Evolutionary conservation across 176 grass and related monocot species (phyloP), one percentile per base, ranked within the genome.

Genomic region (Carex parvula): DNA sequence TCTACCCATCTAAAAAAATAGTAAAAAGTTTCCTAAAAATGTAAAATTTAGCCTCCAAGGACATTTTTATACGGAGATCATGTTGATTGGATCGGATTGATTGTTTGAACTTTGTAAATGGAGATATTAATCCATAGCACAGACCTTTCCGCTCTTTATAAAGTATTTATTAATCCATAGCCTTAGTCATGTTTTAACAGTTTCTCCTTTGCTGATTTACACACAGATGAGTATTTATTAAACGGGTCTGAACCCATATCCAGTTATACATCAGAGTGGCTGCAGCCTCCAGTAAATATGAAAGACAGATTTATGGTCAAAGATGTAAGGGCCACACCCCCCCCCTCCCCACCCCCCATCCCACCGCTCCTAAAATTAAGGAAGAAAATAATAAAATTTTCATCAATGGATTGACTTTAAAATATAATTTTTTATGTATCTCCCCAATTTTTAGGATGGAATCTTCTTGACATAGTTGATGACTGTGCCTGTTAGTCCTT

Each of bases 251-350:
- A 82, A 55, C 62, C 46, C 11, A 16, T 83, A 67, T 83, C 37
- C 46, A 76, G 60, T 10, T 89, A 88, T 86, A 88, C 85, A 81
- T 91, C 89, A 66, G 89, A 91, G 73, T 98, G 91, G 92, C 32
- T 95, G 79, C 91, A 92, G 60, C 95, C 91, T 90, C 75, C 68
- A 33, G 80, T 95, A 35, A 91, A 85, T 69, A 79, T 79, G 69
- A 98, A 93, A 46, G 92, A 93, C 50, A 87, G 88, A 86, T 98
- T 95, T 79, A 70, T 56, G 70, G 85, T 95, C 73, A 88, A 60
- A 84, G 89, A 95, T 85, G 95, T 95, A 89, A 81, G 90, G 41
- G 29, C 61, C 44, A 75, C 14, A 18, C 57, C n/a, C n/a, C 48
- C 41, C 60, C 30, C 35, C 83, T 12, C 50, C 26, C 26, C 26